These are phyloP conservation scores for Iris pallida DNA, from an alignment of 116 monocot genomes.

Conservation along the genomic window DNA sequence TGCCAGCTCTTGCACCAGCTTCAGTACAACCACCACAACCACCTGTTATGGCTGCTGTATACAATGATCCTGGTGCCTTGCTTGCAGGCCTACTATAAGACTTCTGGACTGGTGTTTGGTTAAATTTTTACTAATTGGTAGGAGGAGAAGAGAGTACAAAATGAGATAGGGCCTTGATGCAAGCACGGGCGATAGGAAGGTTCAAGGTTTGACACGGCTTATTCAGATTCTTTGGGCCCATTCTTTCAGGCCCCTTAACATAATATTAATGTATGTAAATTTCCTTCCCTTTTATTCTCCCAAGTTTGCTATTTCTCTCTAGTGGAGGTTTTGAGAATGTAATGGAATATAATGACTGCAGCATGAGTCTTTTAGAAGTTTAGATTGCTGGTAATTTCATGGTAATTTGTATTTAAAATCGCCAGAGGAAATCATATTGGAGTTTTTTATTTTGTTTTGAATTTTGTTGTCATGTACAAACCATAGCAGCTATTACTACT, in stretches of 20 bases:
- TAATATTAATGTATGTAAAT: constrained; percentile 5
- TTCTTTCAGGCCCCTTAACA: background rate
- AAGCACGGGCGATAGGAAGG: background rate
- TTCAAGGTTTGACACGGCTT: constrained; percentile 2
- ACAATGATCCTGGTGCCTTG: constrained; percentile 79
- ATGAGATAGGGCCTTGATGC: background rate
- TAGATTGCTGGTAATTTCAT: constrained; percentile 1
- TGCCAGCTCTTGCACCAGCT: constrained; percentile 19
- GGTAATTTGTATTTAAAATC: background rate
- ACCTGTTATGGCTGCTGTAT: constrained; percentile 22
- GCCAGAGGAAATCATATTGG: no score
- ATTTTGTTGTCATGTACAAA: no score
- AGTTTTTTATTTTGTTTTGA: no score
- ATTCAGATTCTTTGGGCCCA: constrained; percentile 15
- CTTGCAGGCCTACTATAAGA: constrained; percentile 79
- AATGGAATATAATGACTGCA: constrained; percentile 7
- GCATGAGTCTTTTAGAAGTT: constrained; percentile 2
- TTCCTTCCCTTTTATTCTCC: background rate
- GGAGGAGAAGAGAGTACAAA: background rate
- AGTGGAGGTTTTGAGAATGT: constrained; percentile 9
- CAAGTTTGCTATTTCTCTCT: constrained; percentile 3
- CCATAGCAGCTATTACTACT: no score
- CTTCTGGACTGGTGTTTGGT: background rate
- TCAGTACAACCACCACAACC: constrained; percentile 47
- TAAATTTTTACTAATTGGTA: constrained; percentile 2